A percentile compares a stretch with the other conserved stretches of the same genome.
phyloP scores from a whole-genome alignment of 2,329 filamentous ascomycete genomes.

The Monilinia fructigena region DNA sequence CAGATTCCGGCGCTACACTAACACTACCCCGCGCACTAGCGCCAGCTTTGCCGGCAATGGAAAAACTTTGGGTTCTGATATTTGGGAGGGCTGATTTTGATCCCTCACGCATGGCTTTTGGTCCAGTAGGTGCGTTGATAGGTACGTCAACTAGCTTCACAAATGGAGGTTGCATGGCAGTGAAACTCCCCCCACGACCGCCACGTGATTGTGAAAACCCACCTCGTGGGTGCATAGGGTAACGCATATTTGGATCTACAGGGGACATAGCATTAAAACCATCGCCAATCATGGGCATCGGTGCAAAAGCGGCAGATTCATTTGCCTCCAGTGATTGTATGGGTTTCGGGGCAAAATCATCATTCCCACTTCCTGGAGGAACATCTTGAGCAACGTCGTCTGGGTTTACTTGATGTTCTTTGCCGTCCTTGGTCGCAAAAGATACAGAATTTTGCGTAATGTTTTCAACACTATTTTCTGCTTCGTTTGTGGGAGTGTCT shows the following conservation, averaged over 20 bases:
- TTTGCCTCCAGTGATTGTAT: conserved; percentile 40
- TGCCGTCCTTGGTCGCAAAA: conserved; percentile 22
- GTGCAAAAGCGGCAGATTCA: conserved; percentile 30
- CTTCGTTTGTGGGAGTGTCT: conserved; percentile 26
- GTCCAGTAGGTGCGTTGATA: conserved; percentile 81
- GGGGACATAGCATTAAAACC: conserved; percentile 30
- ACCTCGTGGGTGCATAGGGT: conserved; percentile 40
- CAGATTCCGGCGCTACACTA: conserved; percentile 34
- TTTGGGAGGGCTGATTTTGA: conserved; percentile 77
- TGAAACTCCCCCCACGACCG: conserved; percentile 44
- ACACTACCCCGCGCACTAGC: conserved; percentile 34
- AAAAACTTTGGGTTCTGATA: conserved; percentile 47
- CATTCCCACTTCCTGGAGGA: conserved; percentile 23
- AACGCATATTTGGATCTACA: conserved; percentile 21
- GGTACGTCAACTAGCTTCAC: conserved; percentile 47
- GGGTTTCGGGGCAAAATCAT: conserved; percentile 31
- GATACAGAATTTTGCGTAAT: conserved; percentile 20
- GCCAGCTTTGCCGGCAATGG: conserved; percentile 40
- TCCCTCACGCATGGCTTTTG: conserved; percentile 88
- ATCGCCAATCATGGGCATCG: conserved; percentile 60
- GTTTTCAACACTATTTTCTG: conserved; percentile 11
- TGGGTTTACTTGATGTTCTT: conserved; percentile 26
- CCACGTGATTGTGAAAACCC: conserved; percentile 34
- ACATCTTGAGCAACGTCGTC: conserved; percentile 25
- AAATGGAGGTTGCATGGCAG: conserved; percentile 38